A percentile compares a stretch with the other conserved stretches of the same genome.
Evolutionary conservation across 2,329 filamentous ascomycete genomes (phyloP).

Genomic region (Alternaria gaisen): DNA sequence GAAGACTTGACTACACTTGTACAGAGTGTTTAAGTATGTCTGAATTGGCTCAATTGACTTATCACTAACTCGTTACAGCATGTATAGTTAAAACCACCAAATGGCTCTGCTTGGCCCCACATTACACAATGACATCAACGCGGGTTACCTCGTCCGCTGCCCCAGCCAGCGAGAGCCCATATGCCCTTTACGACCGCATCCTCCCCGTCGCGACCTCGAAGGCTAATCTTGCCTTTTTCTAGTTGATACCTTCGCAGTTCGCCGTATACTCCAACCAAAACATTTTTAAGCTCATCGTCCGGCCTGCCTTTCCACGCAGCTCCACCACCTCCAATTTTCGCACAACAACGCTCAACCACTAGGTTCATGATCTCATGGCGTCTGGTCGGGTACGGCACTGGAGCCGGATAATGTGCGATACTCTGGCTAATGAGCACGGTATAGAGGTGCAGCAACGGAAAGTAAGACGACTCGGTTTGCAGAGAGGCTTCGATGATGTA

Average conservation of each 20-base stretch:
- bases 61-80: not conserved
- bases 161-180: conserved; percentile 54
- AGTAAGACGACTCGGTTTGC: conserved; percentile 23
- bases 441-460: conserved; percentile 41
- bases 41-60: not conserved
- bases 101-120: not conserved
- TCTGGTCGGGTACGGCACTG: conserved; percentile 16
- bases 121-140: not conserved
- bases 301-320: conserved; percentile 28
- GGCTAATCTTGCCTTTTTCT: conserved; percentile 33
- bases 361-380: conserved; percentile 38
- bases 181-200: conserved; percentile 55
- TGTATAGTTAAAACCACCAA: not conserved
- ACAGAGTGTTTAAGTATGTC: not conserved
- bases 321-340: conserved; percentile 27
- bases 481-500: conserved; percentile 32
- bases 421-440: conserved; percentile 44
- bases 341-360: conserved; percentile 39
- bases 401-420: conserved; percentile 29
- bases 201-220: conserved; percentile 39
- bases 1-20: not conserved
- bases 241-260: conserved; percentile 38
- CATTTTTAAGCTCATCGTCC: conserved; percentile 35
- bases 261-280: conserved; percentile 35
- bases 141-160: not conserved